These are phyloP conservation scores for Mycena chlorophos DNA, from an alignment of 768 basidiomycete species.

Conservation along the genomic window DNA sequence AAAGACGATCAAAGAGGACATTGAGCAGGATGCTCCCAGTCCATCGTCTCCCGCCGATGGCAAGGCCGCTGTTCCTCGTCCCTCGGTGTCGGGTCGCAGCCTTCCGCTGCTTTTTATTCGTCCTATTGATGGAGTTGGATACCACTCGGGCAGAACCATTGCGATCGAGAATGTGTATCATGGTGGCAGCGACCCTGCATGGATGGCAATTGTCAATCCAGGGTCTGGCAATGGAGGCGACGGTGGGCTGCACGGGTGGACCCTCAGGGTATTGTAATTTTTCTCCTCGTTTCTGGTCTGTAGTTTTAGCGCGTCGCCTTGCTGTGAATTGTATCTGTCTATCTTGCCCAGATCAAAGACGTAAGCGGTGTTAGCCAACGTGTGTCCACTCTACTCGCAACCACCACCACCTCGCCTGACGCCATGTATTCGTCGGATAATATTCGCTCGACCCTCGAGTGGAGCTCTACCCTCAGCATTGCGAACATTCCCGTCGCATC, in stretches of 20 bases:
- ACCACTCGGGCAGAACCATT: constrained; percentile 83
- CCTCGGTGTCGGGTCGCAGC: constrained; percentile 65
- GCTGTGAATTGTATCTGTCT: constrained; percentile 36
- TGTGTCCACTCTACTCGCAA: neutral
- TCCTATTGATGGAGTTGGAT: constrained; percentile 80
- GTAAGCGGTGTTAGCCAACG: constrained; percentile 20
- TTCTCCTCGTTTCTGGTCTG: constrained; percentile 23
- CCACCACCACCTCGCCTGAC: constrained; percentile 16
- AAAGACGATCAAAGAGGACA: constrained; percentile 73
- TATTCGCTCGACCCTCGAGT: constrained; percentile 84
- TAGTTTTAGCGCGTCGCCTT: constrained; percentile 41
- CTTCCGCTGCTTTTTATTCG: constrained; percentile 83
- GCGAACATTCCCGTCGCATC: constrained; percentile 68
- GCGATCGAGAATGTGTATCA: constrained; percentile 82
- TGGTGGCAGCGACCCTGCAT: constrained; percentile 47
- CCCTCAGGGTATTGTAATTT: constrained; percentile 71
- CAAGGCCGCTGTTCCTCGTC: constrained; percentile 36
- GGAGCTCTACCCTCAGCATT: constrained; percentile 83
- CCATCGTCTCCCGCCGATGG: constrained; percentile 30
- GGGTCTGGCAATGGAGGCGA: constrained; percentile 64
- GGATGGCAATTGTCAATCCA: constrained; percentile 53
- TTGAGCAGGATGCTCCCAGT: constrained; percentile 9
- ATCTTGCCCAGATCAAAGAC: constrained; percentile 11
- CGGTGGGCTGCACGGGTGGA: constrained; percentile 74
- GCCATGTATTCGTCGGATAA: constrained; percentile 60